These are phyloP conservation scores for Trypanosoma conorhini DNA, from an alignment of 208 protist species.

Conservation along the genomic window DNA sequence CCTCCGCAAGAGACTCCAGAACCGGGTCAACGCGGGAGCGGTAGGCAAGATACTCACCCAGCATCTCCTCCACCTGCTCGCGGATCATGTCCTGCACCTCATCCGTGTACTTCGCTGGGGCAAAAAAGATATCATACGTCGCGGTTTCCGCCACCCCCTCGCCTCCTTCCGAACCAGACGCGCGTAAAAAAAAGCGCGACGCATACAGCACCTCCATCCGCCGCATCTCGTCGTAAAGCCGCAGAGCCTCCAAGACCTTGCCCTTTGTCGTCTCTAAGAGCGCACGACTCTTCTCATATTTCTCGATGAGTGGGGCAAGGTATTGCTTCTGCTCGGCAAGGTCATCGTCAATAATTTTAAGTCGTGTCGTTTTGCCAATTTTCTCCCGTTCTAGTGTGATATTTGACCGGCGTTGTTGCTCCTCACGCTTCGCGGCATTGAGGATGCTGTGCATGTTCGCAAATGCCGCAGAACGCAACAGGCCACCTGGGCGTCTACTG, in stretches of 20 bases:
- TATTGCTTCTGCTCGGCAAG: constrained; percentile 49
- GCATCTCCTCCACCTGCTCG: constrained; percentile 61
- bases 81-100: constrained; percentile 67
- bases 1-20: constrained; percentile 53
- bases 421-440: constrained; percentile 53
- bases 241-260: constrained; percentile 30
- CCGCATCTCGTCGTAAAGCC: constrained; percentile 61
- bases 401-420: constrained; percentile 38
- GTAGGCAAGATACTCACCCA: constrained; percentile 74
- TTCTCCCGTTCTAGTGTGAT: constrained; percentile 54
- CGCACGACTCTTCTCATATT: constrained; percentile 36
- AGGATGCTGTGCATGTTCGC: constrained; percentile 71
- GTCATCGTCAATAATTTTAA: constrained; percentile 59
- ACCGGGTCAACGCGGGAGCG: constrained; percentile 71
- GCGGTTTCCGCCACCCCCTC: constrained; percentile 7
- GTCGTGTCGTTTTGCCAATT: constrained; percentile 58
- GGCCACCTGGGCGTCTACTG: constrained; percentile 20
- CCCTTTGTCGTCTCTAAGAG: constrained; percentile 32
- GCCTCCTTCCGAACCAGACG: constrained; percentile 24
- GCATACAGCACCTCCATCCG: constrained; percentile 64
- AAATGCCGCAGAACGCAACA: constrained; percentile 61
- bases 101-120: constrained; percentile 54
- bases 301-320: constrained; percentile 49
- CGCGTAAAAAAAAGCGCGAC: constrained; percentile 63
- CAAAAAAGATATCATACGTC: constrained; percentile 52